Evolutionary conservation across 257 asterid genomes (phyloP).

Genomic region (Paraleonurus japonicus): DNA sequence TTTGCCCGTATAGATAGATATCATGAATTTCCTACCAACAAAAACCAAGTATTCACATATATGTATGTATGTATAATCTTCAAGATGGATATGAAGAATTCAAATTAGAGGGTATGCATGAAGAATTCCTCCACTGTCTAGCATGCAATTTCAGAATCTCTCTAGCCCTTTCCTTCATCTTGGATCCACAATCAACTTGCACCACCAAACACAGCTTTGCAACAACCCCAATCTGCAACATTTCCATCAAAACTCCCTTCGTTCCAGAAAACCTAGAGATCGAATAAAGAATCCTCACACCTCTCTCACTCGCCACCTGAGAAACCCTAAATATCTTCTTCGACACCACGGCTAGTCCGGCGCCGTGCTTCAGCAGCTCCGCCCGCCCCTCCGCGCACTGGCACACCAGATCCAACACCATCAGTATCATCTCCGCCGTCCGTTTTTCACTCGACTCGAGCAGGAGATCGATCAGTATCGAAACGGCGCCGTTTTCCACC

Average conservation of each 20-base stretch:
- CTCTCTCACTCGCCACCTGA: slow-evolving; percentile 57
- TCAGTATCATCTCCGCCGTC: slow-evolving; percentile 45
- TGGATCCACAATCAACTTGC: slow-evolving; percentile 61
- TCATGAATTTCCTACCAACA: not conserved
- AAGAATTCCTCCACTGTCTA: slow-evolving; percentile 61
- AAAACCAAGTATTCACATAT: slow-evolving; percentile 10
- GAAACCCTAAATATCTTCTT: slow-evolving; percentile 88
- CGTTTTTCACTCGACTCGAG: slow-evolving; percentile 49
- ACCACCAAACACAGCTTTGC: slow-evolving; percentile 63
- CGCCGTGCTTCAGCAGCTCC: slow-evolving; percentile 61
- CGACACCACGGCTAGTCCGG: slow-evolving; percentile 75
- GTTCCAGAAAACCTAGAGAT: slow-evolving; percentile 56
- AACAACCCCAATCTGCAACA: slow-evolving; percentile 74
- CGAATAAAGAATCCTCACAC: slow-evolving; percentile 60
- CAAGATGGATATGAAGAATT: slow-evolving; percentile 46
- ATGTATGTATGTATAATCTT: not conserved
- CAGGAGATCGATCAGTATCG: slow-evolving; percentile 44
- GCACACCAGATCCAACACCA: slow-evolving; percentile 55
- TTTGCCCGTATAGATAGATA: slow-evolving; percentile 6
- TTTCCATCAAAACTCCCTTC: slow-evolving; percentile 48
- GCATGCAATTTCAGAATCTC: slow-evolving; percentile 63
- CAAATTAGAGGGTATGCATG: slow-evolving; percentile 52
- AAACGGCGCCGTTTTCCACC: slow-evolving; percentile 52
- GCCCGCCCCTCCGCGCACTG: slow-evolving; percentile 90
- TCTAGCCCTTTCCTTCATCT: slow-evolving; percentile 62